A percentile compares a stretch with the other conserved stretches of the same genome.
Conservation (phyloP, 2,329 filamentous ascomycete species). For the Penicillium janthinellum region DNA sequence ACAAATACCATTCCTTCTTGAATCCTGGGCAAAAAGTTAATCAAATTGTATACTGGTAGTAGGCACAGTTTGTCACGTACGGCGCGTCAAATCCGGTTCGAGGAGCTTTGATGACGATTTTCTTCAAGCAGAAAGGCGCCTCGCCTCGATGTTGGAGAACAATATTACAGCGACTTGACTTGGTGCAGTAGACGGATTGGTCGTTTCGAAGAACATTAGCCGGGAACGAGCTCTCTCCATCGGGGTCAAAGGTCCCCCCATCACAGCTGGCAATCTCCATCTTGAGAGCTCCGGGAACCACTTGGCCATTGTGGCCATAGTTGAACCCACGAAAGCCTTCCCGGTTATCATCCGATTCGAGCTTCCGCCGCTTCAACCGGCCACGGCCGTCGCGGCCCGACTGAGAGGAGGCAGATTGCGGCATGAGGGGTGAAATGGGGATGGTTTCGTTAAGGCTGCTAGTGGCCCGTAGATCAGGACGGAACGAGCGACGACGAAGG, state of each 20-base stretch:
- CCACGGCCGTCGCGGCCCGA: slow-evolving; percentile 47
- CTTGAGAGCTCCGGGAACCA: slow-evolving; percentile 75
- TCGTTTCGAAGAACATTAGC: slow-evolving; percentile 86
- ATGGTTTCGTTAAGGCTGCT: slow-evolving; percentile 15
- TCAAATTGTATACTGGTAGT: not conserved
- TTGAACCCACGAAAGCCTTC: slow-evolving; percentile 60
- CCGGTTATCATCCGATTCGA: slow-evolving; percentile 63
- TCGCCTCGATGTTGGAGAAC: slow-evolving; percentile 78
- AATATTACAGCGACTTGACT: slow-evolving; percentile 84
- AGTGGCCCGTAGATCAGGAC: slow-evolving; percentile 9
- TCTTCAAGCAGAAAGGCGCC: slow-evolving; percentile 79
- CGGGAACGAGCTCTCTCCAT: slow-evolving; percentile 61
- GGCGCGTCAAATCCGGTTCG: slow-evolving; percentile 79
- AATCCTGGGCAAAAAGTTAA: slow-evolving; percentile 57
- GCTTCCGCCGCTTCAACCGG: slow-evolving; percentile 66
- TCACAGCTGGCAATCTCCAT: slow-evolving; percentile 93
- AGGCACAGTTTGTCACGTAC: slow-evolving; percentile 58
- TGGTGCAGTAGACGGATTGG: slow-evolving; percentile 84
- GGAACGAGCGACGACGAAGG: slow-evolving; percentile 17
- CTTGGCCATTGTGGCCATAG: slow-evolving; percentile 86
- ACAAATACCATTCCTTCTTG: slow-evolving; percentile 92
- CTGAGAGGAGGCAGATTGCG: slow-evolving; percentile 17
- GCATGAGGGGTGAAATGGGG: slow-evolving; percentile 32
- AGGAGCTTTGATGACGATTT: slow-evolving; percentile 85
- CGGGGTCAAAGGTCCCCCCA: slow-evolving; percentile 66